Conservation (phyloP, 2,329 filamentous ascomycete species). For the Fragosphaeria purpurea region DNA sequence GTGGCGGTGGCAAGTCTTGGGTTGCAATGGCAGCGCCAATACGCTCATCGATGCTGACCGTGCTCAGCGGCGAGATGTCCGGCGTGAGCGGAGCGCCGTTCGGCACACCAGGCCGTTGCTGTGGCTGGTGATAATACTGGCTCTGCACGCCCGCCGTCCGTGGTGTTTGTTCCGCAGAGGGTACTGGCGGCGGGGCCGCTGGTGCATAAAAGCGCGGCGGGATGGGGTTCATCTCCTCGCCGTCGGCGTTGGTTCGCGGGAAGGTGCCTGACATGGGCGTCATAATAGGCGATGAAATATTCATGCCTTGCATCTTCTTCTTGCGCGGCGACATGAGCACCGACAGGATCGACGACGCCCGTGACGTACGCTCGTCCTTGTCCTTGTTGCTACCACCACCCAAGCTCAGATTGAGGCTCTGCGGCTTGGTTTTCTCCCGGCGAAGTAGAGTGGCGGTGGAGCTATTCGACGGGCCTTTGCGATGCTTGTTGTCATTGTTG, state of each 20-base stretch:
- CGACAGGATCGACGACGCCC: conserved; percentile 49
- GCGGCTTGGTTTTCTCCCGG: conserved; percentile 39
- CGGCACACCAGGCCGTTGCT: conserved; percentile 16
- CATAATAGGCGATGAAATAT: conserved; percentile 56
- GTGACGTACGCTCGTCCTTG: conserved; percentile 42
- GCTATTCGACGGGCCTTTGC: conserved; percentile 14
- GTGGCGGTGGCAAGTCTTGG: not conserved
- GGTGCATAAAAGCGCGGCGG: conserved; percentile 49
- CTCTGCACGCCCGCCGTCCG: not conserved
- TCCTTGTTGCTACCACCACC: not conserved
- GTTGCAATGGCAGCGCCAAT: conserved; percentile 26
- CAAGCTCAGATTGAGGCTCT: conserved; percentile 36
- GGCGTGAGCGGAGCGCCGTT: conserved; percentile 33
- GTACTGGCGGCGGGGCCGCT: conserved; percentile 46
- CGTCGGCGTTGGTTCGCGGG: conserved; percentile 33
- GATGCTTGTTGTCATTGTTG: not conserved
- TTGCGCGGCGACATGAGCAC: conserved; percentile 51
- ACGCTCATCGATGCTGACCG: conserved; percentile 47
- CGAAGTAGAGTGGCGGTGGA: conserved; percentile 27
- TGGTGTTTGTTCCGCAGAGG: conserved; percentile 29
- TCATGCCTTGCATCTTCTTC: conserved; percentile 43
- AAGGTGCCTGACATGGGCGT: conserved; percentile 53
- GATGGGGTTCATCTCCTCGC: conserved; percentile 48
- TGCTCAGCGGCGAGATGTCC: conserved; percentile 36
- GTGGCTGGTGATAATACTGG: conserved; percentile 20